Base-by-base conservation (phyloP, 768 basidiomycete species). In the button mushroom (Agaricus bisporus) region DNA sequence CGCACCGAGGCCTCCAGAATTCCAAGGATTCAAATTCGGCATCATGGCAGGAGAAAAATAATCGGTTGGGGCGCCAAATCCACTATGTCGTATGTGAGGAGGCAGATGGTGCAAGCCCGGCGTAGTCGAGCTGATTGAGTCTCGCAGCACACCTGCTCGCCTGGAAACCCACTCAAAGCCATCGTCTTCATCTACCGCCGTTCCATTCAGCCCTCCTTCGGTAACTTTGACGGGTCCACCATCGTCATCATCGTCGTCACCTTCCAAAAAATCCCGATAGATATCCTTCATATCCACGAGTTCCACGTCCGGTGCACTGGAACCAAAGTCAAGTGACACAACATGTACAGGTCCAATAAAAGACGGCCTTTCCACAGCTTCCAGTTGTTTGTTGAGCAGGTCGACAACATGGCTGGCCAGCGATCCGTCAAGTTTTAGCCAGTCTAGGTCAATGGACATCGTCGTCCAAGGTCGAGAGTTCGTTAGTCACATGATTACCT, bases 361-460 rank as follows among this genome's bases (percentile, higher is more conserved):
- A 9, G 92, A 92, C 0, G 95, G 97, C n/a, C 91, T 73, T 29
- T 81, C 69, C 2, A 85, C 81, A 46, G 70, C 77, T 5, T 77
- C 64, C 20, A 99, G 85, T 54, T 91, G 88, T 54, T 73, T 72
- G 71, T 97, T 94, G 62, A 99, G 84, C 44, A 86, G 63, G 37
- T 81, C 76, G 54, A 94, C 79, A 54, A 95, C 77, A 28, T 76
- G 77, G 15, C 73, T 72, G 7, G 92, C 79, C 10, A 97, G 79
- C 1, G 83, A 78, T 18, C 77, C 67, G 69, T 92, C 85, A 57
- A 98, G 82, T 60, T 85, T 83, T 59, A 73, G 70, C 95, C 95
- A 99, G 73, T 95, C 91, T 51, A 99, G 73, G 73, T 98, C 95
- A 70, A 99, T 82, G 15, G 94, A 95, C 95, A 97, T 97, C 49